phyloP scores from a whole-genome alignment of 768 basidiomycete genomes.

The Cubamyces sp. region DNA sequence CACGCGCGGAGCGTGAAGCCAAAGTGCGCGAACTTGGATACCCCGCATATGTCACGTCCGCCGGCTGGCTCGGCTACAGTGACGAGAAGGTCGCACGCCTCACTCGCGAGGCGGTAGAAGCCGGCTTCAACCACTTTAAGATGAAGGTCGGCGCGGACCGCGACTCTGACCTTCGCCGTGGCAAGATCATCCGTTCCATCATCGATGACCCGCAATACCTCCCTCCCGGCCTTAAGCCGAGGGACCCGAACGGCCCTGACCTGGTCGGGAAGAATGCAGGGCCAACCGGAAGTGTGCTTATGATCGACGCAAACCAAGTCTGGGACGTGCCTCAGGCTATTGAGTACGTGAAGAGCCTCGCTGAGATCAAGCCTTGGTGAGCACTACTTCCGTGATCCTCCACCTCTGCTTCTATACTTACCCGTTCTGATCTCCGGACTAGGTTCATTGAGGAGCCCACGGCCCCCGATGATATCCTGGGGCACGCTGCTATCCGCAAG shows the following conservation, averaged over 20 bases:
- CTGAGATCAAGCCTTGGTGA: constrained; percentile 86
- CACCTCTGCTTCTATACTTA: neutral
- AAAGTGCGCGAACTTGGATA: constrained; percentile 78
- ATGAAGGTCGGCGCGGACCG: constrained; percentile 94
- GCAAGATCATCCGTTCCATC: constrained; percentile 88
- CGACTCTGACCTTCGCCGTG: constrained; percentile 83
- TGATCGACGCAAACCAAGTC: constrained; percentile 98
- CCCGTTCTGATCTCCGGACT: neutral
- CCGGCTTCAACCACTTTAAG: constrained; percentile 98
- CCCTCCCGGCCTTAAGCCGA: constrained; percentile 57
- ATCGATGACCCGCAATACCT: constrained; percentile 91
- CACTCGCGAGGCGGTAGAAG: constrained; percentile 81
- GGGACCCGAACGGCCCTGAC: constrained; percentile 62
- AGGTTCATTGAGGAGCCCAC: constrained; percentile 97
- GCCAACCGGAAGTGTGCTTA: constrained; percentile 90
- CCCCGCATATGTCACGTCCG: constrained; percentile 93
- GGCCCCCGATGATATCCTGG: constrained; percentile 88
- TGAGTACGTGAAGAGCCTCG: constrained; percentile 83
- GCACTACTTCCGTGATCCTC: constrained; percentile 14
- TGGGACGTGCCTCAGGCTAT: constrained; percentile 95
- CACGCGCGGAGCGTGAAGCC: constrained; percentile 79
- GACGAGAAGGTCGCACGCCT: constrained; percentile 90
- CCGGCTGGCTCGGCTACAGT: constrained; percentile 92
- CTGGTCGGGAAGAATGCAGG: constrained; percentile 91
- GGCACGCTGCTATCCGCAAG: constrained; percentile 79